phyloP scores from a whole-genome alignment of 306 rosid genomes.

The Gynostemma pentaphyllum region DNA sequence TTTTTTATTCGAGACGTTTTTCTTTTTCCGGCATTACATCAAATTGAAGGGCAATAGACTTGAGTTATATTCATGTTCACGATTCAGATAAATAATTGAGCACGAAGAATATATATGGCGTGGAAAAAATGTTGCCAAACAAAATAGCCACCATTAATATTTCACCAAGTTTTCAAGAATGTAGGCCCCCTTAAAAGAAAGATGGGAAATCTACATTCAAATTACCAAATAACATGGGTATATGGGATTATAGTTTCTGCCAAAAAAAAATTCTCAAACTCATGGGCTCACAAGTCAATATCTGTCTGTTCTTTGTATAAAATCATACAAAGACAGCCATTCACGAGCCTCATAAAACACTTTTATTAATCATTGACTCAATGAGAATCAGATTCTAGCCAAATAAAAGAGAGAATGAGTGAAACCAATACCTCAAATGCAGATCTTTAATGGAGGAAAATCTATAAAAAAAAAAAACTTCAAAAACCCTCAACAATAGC shows the following conservation, averaged over 20 bases:
- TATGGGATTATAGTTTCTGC: neutral
- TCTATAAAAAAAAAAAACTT: neutral
- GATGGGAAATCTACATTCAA: neutral
- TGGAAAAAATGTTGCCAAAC: conserved; percentile 5
- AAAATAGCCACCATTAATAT: neutral
- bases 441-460: conserved; percentile 3
- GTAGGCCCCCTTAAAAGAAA: neutral
- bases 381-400: neutral
- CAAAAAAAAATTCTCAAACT: conserved; percentile 1
- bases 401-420: neutral
- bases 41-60: too few relatives aligned
- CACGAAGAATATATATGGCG: neutral
- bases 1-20: neutral
- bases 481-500: neutral
- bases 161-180: conserved; percentile 3
- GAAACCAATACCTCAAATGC: conserved; percentile 7
- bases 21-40: too few relatives aligned
- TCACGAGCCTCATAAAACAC: conserved; percentile 4
- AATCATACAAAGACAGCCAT: neutral
- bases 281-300: conserved; percentile 10
- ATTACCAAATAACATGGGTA: neutral
- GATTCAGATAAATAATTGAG: conserved; percentile 4
- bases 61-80: too few relatives aligned
- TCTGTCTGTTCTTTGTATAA: conserved; percentile 4
- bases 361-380: conserved; percentile 6